A percentile compares a stretch with the other conserved stretches of the same genome.
Evolutionary conservation across 768 basidiomycete genomes (phyloP).

Genomic region (Mycena rebaudengoi): DNA sequence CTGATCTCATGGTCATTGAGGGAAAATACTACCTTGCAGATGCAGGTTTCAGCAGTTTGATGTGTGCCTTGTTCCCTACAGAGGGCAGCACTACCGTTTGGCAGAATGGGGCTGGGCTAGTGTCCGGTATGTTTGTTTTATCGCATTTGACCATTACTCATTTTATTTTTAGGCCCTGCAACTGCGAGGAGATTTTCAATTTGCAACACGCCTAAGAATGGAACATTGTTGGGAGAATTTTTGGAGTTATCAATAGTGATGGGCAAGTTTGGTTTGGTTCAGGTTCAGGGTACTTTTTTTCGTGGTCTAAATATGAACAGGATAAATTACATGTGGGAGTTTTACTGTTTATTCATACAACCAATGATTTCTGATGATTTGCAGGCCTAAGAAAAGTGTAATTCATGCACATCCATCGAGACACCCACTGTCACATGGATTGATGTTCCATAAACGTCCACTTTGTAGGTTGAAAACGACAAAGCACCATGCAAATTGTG

Average conservation of each 20-base stretch:
- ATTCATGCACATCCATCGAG: too few species aligned
- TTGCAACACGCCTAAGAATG: constrained; percentile 42
- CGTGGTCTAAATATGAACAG: too few species aligned
- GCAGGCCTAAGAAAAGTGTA: too few species aligned
- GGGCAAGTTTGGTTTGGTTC: too few species aligned
- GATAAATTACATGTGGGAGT: too few species aligned
- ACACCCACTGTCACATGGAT: too few species aligned
- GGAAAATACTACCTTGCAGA: constrained; percentile 32
- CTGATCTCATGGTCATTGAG: constrained; percentile 22
- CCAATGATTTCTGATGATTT: too few species aligned
- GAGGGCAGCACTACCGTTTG: constrained; percentile 33
- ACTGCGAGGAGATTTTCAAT: constrained; percentile 46
- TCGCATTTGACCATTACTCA: neutral
- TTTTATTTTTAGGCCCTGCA: constrained; percentile 33
- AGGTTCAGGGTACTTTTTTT: too few species aligned
- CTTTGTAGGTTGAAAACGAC: too few species aligned
- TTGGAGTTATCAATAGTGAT: constrained; percentile 46
- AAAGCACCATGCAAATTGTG: too few species aligned
- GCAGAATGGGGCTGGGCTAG: constrained; percentile 31
- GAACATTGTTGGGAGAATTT: constrained; percentile 47
- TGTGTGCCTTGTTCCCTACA: constrained; percentile 34
- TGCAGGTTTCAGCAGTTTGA: constrained; percentile 29
- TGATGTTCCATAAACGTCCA: too few species aligned
- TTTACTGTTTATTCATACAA: too few species aligned
- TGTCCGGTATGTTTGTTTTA: neutral